These are phyloP conservation scores for Ramaria sp. DNA, from an alignment of 768 basidiomycete genomes.

Conservation along the genomic window DNA sequence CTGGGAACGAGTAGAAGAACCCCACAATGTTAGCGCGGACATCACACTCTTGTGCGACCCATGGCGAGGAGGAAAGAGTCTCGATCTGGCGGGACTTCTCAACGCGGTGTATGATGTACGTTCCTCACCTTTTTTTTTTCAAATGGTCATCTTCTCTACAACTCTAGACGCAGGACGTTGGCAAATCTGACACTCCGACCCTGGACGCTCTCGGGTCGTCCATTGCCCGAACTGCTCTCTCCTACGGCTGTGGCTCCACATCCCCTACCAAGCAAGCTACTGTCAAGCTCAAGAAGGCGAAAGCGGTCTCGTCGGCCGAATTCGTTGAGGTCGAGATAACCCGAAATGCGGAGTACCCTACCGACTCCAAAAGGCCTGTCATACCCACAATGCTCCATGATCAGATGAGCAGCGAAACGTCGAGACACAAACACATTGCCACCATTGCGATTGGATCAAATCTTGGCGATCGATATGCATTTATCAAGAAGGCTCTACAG, in stretches of 20 bases:
- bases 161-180: neutral
- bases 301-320: neutral
- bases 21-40: neutral
- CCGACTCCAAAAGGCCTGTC: no score
- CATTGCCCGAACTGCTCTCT: neutral
- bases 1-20: neutral
- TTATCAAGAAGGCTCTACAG: constrained; percentile 70
- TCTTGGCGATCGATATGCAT: constrained; percentile 73
- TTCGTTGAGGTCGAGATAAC: neutral
- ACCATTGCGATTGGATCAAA: constrained; percentile 86
- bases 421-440: constrained; percentile 27
- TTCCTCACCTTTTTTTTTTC: neutral
- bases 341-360: neutral
- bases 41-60: neutral
- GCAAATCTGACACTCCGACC: neutral
- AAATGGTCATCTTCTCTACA: neutral
- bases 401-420: no score
- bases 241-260: neutral
- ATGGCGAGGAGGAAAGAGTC: neutral
- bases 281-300: neutral
- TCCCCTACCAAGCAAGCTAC: neutral
- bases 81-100: neutral
- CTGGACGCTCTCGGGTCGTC: neutral
- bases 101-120: neutral
- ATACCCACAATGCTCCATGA: no score